phyloP scores from a whole-genome alignment of 805 yeast genomes.

The Ogataea sp. region DNA sequence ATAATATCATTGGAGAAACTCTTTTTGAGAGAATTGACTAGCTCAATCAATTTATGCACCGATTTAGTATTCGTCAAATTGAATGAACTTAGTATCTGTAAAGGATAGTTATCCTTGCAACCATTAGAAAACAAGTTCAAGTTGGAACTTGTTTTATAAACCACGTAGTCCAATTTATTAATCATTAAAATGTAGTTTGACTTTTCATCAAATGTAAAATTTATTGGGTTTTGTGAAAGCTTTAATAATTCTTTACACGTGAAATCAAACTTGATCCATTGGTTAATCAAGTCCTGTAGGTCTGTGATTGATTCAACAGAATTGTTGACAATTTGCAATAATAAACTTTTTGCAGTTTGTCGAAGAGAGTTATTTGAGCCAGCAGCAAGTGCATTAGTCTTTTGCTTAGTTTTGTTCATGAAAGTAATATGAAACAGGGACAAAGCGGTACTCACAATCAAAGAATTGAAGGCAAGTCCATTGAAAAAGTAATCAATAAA shows the following conservation, averaged over 20 bases:
- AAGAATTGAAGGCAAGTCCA: conserved; percentile 37
- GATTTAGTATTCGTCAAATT: neutral
- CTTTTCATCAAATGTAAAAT: conserved; percentile 32
- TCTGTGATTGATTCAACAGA: conserved; percentile 9
- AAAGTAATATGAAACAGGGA: conserved; percentile 9
- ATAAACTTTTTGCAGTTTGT: conserved; percentile 21
- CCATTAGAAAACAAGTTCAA: conserved; percentile 27
- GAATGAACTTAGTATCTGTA: neutral
- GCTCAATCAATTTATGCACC: conserved; percentile 16
- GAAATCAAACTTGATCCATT: conserved; percentile 64
- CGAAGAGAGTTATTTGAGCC: too few species aligned
- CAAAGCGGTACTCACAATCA: conserved; percentile 41
- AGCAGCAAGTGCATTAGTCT: too few species aligned
- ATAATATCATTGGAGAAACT: conserved; percentile 30
- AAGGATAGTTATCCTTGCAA: conserved; percentile 3
- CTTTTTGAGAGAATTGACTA: conserved; percentile 28
- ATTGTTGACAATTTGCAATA: neutral
- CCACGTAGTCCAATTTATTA: conserved; percentile 27
- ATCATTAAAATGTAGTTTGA: conserved; percentile 21
- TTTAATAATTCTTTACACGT: conserved; percentile 66
- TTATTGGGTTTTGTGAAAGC: conserved; percentile 50
- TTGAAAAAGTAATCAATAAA: conserved; percentile 41
- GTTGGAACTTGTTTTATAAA: conserved; percentile 25
- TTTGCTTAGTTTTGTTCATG: conserved; percentile 13
- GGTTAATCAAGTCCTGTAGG: conserved; percentile 32